Base-by-base conservation (phyloP, 2,329 filamentous ascomycete species). In the Rutstroemia sp. region DNA sequence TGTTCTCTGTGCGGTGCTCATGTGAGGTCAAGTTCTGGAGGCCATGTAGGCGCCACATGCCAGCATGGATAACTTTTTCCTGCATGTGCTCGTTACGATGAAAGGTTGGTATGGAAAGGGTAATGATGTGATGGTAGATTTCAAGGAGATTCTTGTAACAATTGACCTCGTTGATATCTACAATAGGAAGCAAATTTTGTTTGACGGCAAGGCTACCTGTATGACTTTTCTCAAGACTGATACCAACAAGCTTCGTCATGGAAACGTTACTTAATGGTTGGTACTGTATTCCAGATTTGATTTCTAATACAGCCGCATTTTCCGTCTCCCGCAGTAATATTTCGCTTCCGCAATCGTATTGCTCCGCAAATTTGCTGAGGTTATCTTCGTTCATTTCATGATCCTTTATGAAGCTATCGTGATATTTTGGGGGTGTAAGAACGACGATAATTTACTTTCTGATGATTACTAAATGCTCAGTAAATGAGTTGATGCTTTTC, bases 101-200 rank as follows among this genome's bases (percentile, higher is more conserved):
- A n/a, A 10, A 10, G 34, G 37, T 25, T 42, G 18, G 7, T 41
- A 46, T 38, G 42, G 39, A 46, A 53, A 46, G 16, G 41, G 41
- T 23, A 23, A 48, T 19, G 44, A 16, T 41, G 44, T 30, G 44
- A 16, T 30, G 44, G 48, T 48, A 38, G 53, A 41, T 38, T 12
- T 38, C 51, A 25, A 50, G 45, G 53, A 21, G 44, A 49, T 46
- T 49, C 25, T 34, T 19, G 37, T 30, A 42, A 45, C 45, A n/a
- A 21, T 34, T 10, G 30, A 44, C 44, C 47, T 55, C 47, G 46
- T 44, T 51, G 46, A 55, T 51, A 48, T 56, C 53, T 48, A 10
- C 21, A 23, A 56, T 45, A 45, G 53, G 47, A 51, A 56, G 53
- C 25, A 45, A 45, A 44, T 18, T 55, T 27, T 18, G 52, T 41